These are phyloP conservation scores for Boechera retrofracta DNA, from an alignment of 345 rosid genomes.

Conservation along the genomic window DNA sequence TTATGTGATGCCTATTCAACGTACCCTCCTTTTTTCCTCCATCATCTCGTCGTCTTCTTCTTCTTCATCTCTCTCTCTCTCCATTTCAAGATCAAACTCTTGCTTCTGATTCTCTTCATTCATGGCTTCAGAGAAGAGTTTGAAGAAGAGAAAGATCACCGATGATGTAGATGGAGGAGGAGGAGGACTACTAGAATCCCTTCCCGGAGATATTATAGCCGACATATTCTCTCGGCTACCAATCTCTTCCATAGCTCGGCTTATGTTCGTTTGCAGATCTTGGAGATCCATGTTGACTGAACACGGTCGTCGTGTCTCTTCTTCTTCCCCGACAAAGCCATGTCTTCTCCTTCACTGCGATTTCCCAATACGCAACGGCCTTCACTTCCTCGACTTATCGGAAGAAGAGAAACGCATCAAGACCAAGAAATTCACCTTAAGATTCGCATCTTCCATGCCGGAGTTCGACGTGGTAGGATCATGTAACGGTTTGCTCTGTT, in stretches of 20 bases:
- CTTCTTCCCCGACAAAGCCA: conserved; percentile 40
- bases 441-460: conserved; percentile 49
- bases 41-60: conserved; percentile 25
- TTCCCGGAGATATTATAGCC: conserved; percentile 62
- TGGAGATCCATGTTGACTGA: conserved; percentile 55
- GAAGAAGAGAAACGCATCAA: conserved; percentile 37
- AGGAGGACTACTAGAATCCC: conserved; percentile 48
- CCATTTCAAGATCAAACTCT: conserved; percentile 33
- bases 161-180: conserved; percentile 30
- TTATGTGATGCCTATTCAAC: conserved; percentile 53
- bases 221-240: conserved; percentile 75
- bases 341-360: conserved; percentile 73
- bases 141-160: conserved; percentile 43
- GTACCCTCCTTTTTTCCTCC: conserved; percentile 52
- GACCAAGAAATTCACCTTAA: conserved; percentile 52
- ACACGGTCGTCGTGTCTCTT: conserved; percentile 42
- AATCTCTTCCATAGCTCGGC: conserved; percentile 55
- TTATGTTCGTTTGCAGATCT: conserved; percentile 58
- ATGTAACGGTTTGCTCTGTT: conserved; percentile 66
- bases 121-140: conserved; percentile 47
- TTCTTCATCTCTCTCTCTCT: conserved; percentile 25
- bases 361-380: conserved; percentile 57
- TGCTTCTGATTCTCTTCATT: conserved; percentile 20
- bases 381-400: conserved; percentile 58
- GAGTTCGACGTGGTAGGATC: conserved; percentile 65